Base-by-base conservation (phyloP, 2,329 filamentous ascomycete genomes). In the Sarocladiaceae sp. region DNA sequence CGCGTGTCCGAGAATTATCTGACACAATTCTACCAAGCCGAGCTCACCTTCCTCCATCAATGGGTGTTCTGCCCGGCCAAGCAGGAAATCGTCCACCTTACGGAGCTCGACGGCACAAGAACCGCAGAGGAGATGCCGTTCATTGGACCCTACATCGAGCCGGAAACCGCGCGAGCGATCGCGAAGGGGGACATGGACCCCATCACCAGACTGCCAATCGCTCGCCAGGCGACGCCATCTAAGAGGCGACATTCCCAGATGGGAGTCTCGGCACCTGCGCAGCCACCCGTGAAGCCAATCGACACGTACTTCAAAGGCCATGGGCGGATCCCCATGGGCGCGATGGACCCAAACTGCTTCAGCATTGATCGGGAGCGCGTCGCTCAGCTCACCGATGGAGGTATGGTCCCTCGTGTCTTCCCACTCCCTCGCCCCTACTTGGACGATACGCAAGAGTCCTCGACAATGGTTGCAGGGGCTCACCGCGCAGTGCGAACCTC, bases 11-110 rank as follows among this genome's bases (percentile, higher is more conserved):
- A 84, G 35, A 86, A 88, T 56, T 99, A 97, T 64, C 72, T 94
- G 25, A 83, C 88, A 7, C 77, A 82, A 18, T 99, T 97, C 65
- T 80, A 83, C 55, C 86, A 93, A 64, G 94, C 94, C 0, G 94
- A 99, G 67, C 75, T 89, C 59, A 97, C 94, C 0, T 99, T 99
- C 63, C 72, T 97, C 17, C 88, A 97, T 63, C 94, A 97, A 71
- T 88, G 94, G 70, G 93, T 97, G 3, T 99, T 89, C 66, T 97
- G 93, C 65, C 91, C 93, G 0, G 73, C 77, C 33, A 77, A 79
- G 37, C 77, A 85, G 53, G 73, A 83, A 55, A 70, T 97, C 40
- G 88, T 96, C 36, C 84, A 90, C 55, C 76, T 96, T 54, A 94
- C 84, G 1, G 75, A 83, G 13, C 78, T 86, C 0, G 80, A 83